Evolutionary conservation across 2,329 filamentous ascomycete genomes (phyloP), one percentile per base, ranked within the genome.

Genomic region (Trichoderma sp.): DNA sequence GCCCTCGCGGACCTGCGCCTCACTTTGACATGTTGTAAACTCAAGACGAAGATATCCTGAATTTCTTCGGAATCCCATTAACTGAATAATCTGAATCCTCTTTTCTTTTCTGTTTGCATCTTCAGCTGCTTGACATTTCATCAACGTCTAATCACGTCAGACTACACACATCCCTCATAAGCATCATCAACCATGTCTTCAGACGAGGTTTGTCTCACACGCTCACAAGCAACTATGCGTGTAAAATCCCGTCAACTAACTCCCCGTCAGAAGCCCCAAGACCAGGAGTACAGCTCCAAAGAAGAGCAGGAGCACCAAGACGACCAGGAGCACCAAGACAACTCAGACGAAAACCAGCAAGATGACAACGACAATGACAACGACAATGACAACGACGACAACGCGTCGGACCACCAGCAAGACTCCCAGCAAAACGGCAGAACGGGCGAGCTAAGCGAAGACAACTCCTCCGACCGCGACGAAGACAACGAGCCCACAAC

Each of bases 161-260:
- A 24, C 2, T 24, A 17, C 19, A 48, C n/a, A 12, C 5, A 51
- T 10, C 30, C 12, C 17, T 10, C 39, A 17, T 54, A 30, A 61
- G 30, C 50, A 7, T 34, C 41, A 39, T 21, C 59, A 9, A 54
- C 14, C 39, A 63, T 63, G 61, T 63, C 61, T 63, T 43, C 61
- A 55, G 51, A 63, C 19, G 61, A 63, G 61, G 61, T 63, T 63
- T 48, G 61, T 56, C 28, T 19, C n/a, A n/a, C 39, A 14, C n/a
- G 15, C 5, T 26, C 17, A 12, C 10, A 9, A 24, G 17, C 30
- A 41, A 39, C 43, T 12, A 17, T 39, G 26, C 6, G n/a, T 7
- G 6, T 9, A 45, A 3, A 3, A 15, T 5, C 2, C 15, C 24
- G n/a, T 45, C 19, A 17, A n/a, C 59, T 62, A 26, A 62, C 19